phyloP scores from a whole-genome alignment of 768 basidiomycete genomes.

The Mycena pura region DNA sequence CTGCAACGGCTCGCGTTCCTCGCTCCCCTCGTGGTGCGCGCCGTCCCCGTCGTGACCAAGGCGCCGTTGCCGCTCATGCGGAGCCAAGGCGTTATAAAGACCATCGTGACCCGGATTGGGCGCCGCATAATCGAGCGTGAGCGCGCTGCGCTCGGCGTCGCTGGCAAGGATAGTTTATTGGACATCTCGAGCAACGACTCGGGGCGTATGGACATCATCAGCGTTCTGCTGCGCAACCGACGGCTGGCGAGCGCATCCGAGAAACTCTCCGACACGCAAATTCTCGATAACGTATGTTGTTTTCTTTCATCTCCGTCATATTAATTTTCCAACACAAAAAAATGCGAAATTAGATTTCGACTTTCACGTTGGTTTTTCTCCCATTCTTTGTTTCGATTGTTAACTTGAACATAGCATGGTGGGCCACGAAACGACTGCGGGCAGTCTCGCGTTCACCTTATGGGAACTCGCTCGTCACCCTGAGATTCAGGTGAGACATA shows the following conservation, averaged over 20 bases:
- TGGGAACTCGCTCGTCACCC: constrained; percentile 46
- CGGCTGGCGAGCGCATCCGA: constrained; percentile 1
- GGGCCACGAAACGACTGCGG: constrained; percentile 51
- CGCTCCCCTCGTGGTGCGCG: constrained; percentile 36
- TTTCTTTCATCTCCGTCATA: neutral
- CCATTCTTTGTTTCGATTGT: neutral
- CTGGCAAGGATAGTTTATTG: neutral
- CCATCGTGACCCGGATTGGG: constrained; percentile 32
- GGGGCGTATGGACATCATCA: constrained; percentile 39
- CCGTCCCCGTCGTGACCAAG: constrained; percentile 34
- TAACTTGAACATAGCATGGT: constrained; percentile 37
- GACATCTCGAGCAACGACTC: neutral
- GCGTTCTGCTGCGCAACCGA: constrained; percentile 28
- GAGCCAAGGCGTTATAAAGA: constrained; percentile 33
- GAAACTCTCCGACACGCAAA: constrained; percentile 28
- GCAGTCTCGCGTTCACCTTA: constrained; percentile 44
- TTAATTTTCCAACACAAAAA: neutral
- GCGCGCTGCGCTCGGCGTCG: neutral
- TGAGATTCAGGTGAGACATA: constrained; percentile 34
- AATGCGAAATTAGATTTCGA: constrained; percentile 21
- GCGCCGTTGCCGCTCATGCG: constrained; percentile 33
- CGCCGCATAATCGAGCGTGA: constrained; percentile 31
- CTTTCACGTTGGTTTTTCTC: constrained; percentile 24
- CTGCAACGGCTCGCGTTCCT: constrained; percentile 31
- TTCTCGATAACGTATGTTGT: constrained; percentile 35